A percentile compares a stretch with the other conserved stretches of the same genome.
These are phyloP conservation scores for Penicillium verrucosum DNA, from an alignment of 2,329 filamentous ascomycete genomes.

Conservation along the genomic window DNA sequence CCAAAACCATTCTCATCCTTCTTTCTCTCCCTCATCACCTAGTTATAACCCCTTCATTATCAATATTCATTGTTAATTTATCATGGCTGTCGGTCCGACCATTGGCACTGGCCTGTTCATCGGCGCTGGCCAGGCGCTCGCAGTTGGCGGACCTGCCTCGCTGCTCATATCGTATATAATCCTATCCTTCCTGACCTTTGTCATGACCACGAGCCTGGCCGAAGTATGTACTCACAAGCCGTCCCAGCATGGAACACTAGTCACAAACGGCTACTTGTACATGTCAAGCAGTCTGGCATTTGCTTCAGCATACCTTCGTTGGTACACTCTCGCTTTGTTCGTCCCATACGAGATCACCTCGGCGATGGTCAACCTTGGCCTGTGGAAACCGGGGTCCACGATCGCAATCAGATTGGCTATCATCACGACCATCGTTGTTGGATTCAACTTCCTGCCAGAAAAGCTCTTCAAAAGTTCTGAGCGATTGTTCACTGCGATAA, in stretches of 20 bases:
- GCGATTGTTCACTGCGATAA: slow-evolving; percentile 49
- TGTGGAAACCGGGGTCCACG: slow-evolving; percentile 49
- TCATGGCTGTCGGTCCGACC: slow-evolving; percentile 56
- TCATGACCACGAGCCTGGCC: slow-evolving; percentile 46
- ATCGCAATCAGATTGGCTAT: slow-evolving; percentile 49
- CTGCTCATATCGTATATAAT: slow-evolving; percentile 52
- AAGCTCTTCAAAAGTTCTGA: slow-evolving; percentile 49
- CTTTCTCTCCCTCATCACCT: not conserved
- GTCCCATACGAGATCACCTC: slow-evolving; percentile 61
- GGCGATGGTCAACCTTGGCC: slow-evolving; percentile 61
- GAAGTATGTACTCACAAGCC: slow-evolving; percentile 41
- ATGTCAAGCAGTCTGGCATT: slow-evolving; percentile 40
- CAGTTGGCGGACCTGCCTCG: slow-evolving; percentile 51
- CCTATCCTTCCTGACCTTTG: slow-evolving; percentile 47
- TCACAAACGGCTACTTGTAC: slow-evolving; percentile 41
- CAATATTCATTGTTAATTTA: slow-evolving; percentile 21
- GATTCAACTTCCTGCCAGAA: slow-evolving; percentile 48
- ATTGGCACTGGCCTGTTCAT: slow-evolving; percentile 57
- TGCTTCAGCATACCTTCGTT: slow-evolving; percentile 42
- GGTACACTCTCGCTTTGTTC: slow-evolving; percentile 46
- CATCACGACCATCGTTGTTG: slow-evolving; percentile 56
- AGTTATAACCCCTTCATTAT: slow-evolving; percentile 4
- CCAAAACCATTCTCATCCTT: not conserved
- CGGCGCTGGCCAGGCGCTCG: slow-evolving; percentile 53
- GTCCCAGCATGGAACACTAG: slow-evolving; percentile 38